A percentile compares a stretch with the other conserved stretches of the same genome.
Evolutionary conservation across 2,329 filamentous ascomycete species (phyloP).

Genomic region (Colletotrichum eleusines): DNA sequence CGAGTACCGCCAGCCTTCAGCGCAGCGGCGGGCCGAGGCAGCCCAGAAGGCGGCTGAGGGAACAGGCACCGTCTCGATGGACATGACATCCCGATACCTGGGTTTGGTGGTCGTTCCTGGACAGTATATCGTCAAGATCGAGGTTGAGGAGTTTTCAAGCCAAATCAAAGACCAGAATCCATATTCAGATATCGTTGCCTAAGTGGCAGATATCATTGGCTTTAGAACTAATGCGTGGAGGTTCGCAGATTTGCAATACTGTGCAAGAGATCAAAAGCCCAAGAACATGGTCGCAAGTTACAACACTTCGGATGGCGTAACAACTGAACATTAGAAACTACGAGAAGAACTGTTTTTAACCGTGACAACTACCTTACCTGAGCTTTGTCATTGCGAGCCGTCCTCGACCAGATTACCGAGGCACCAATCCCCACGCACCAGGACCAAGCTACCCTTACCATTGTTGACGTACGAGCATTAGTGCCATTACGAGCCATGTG

Average conservation of each 20-base stretch:
- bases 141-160: constrained; percentile 81
- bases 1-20: constrained; percentile 85
- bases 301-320: not conserved
- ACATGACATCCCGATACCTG: constrained; percentile 88
- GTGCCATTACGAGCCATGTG: constrained; percentile 12
- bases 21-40: constrained; percentile 57
- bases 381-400: constrained; percentile 13
- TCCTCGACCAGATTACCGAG: constrained; percentile 30
- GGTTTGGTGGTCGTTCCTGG: constrained; percentile 93
- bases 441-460: constrained; percentile 9
- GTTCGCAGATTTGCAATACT: no score
- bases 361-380: not conserved
- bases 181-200: constrained; percentile 17
- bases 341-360: constrained; percentile 10
- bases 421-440: constrained; percentile 31
- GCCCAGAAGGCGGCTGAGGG: constrained; percentile 48
- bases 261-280: not conserved
- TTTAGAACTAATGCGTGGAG: not conserved
- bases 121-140: constrained; percentile 86
- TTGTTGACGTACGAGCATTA: constrained; percentile 5
- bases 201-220: not conserved
- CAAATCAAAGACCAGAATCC: constrained; percentile 54
- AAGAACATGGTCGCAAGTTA: not conserved
- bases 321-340: constrained; percentile 24
- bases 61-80: constrained; percentile 65